Evolutionary conservation across 768 basidiomycete genomes (phyloP).

Genomic region (Piloderma croceum): DNA sequence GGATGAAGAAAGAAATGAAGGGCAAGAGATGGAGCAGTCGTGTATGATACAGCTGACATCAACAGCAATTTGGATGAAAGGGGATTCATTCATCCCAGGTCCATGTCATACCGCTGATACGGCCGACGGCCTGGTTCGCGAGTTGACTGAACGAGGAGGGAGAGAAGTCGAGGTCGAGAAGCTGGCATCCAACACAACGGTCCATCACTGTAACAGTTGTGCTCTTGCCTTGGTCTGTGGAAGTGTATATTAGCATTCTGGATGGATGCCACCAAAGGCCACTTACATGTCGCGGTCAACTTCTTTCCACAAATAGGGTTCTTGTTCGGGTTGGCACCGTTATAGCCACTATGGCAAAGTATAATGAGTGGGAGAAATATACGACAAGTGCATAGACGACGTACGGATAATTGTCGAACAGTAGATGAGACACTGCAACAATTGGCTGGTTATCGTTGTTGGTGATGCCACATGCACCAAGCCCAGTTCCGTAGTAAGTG

Average conservation of each 20-base stretch:
- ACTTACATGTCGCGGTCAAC: conserved; percentile 45
- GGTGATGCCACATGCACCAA: conserved; percentile 58
- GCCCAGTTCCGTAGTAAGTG: conserved; percentile 55
- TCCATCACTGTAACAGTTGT: conserved; percentile 52
- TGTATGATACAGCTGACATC: too few species aligned
- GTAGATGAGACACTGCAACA: conserved; percentile 48
- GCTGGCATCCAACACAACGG: conserved; percentile 52
- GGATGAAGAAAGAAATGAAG: conserved; percentile 3
- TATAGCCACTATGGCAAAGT: conserved; percentile 23
- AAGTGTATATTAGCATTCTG: not conserved
- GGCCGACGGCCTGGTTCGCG: conserved; percentile 41
- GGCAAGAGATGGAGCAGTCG: conserved; percentile 1
- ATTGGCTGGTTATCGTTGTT: conserved; percentile 49
- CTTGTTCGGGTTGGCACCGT: conserved; percentile 57
- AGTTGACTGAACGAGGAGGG: conserved; percentile 50
- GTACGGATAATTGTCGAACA: conserved; percentile 60
- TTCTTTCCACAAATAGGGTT: conserved; percentile 66
- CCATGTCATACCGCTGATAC: conserved; percentile 49
- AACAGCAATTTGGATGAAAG: conserved; percentile 1
- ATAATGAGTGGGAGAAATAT: not conserved
- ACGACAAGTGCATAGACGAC: conserved; percentile 16
- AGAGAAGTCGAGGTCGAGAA: conserved; percentile 57
- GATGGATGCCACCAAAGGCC: not conserved
- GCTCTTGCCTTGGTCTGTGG: conserved; percentile 45
- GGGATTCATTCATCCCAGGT: conserved; percentile 34